Base-by-base conservation (phyloP, 179 eudicot species). In the Vitellaria paradoxa region DNA sequence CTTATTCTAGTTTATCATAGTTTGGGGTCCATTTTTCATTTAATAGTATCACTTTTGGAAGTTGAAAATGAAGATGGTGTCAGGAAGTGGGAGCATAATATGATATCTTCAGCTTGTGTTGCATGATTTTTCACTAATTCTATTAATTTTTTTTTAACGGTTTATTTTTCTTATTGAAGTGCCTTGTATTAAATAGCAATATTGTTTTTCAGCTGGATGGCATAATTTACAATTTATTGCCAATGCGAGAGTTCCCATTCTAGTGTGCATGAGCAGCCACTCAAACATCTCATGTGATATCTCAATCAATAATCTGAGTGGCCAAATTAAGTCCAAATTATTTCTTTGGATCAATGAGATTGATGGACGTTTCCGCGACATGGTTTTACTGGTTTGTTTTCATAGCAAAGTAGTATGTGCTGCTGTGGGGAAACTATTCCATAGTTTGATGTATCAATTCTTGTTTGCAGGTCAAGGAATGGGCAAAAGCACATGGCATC, bases 311-410 rank as follows among this genome's bases (percentile, higher is more conserved):
- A 96, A 93, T 79, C 74, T 93, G 83, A 88, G 81, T 26, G 99
- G 98, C 45, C 97, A 89, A 65, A 93, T 94, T 96, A 96, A 96
- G 88, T 92, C 99, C 53, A 96, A 91, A 75, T 76, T 91, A 66
- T 81, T 96, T 77, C 83, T 81, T 65, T 89, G 97, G 99, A 89
- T 96, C 79, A 91, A 88, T 77, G 85, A 73, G 70, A 91, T 96
- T 75, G 99, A 96, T 87, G 86, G 82, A 30, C 94, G 97, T 45
- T 94, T 94, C 75, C 96, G 94, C 67, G 86, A 88, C 77, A 83
- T 96, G 90, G 98, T 94, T 83, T 88, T 96, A 86, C 85, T 96
- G 92, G 99, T 82, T 88, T 75, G 90, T 73, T 78, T 50, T 67
- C 24, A 55, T 23, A 30, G 68, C 80, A 30, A 61, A 52, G 66